phyloP scores from a whole-genome alignment of 345 rosid genomes.

The Bruguiera gymnorhiza region DNA sequence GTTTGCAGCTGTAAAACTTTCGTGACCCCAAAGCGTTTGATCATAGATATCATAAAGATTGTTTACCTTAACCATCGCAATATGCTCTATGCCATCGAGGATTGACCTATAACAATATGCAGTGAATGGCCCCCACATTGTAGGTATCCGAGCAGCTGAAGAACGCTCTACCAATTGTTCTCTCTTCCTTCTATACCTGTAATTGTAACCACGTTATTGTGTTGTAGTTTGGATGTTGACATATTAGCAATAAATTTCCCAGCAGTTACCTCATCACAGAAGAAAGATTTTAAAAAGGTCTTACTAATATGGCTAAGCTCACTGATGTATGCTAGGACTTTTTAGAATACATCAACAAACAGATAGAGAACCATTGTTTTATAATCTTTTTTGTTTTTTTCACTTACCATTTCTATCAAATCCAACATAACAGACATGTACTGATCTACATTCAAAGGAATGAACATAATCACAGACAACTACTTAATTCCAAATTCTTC shows the following conservation, averaged over 20 bases:
- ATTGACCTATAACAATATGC: constrained; percentile 74
- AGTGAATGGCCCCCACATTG: constrained; percentile 90
- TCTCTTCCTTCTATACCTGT: constrained; percentile 82
- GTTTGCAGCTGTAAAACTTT: too few species aligned
- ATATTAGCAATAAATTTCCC: background rate
- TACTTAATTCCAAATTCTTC: too few species aligned
- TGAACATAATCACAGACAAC: too few species aligned
- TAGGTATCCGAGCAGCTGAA: constrained; percentile 77
- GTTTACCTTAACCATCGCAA: constrained; percentile 97
- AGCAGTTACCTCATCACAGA: background rate
- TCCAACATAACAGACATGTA: too few species aligned
- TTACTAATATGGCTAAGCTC: background rate
- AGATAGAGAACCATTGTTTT: background rate
- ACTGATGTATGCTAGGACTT: background rate
- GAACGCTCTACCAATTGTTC: constrained; percentile 72
- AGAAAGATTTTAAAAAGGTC: too few species aligned
- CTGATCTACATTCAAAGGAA: too few species aligned
- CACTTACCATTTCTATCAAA: too few species aligned
- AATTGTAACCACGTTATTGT: background rate
- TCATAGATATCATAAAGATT: constrained; percentile 3
- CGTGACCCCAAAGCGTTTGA: background rate
- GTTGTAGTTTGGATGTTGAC: background rate
- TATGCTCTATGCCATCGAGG: constrained; percentile 91
- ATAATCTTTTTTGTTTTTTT: too few species aligned
- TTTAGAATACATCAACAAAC: background rate